Conservation (phyloP, 495 filamentous ascomycete genomes). For the Penicillium alfredii region DNA sequence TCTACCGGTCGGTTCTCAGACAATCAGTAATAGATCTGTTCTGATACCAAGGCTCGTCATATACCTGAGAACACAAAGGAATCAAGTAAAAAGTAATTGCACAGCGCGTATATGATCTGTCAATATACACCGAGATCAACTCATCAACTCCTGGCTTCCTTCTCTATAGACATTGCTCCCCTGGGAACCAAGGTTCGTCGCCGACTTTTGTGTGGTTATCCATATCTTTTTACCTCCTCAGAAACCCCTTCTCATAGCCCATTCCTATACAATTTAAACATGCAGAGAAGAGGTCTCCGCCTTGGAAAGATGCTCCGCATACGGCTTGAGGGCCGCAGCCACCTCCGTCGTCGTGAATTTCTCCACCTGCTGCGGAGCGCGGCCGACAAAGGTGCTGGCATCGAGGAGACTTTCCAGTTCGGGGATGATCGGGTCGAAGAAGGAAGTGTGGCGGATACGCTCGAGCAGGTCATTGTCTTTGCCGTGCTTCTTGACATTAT, state of each 20-base stretch:
- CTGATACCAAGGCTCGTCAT: too few relatives aligned
- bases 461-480: conserved; percentile 79
- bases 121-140: not conserved
- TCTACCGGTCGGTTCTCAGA: too few relatives aligned
- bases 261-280: conserved; percentile 42
- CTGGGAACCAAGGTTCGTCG: conserved; percentile 7
- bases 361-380: conserved; percentile 52
- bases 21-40: too few relatives aligned
- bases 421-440: conserved; percentile 75
- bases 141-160: not conserved
- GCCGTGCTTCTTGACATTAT: conserved; percentile 74
- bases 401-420: conserved; percentile 73
- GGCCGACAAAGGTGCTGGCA: conserved; percentile 60
- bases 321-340: conserved; percentile 46
- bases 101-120: too few relatives aligned
- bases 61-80: too few relatives aligned
- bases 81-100: too few relatives aligned
- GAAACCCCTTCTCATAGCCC: not conserved
- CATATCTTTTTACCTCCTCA: conserved; percentile 4
- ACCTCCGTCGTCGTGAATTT: conserved; percentile 53
- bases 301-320: conserved; percentile 34
- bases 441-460: conserved; percentile 64
- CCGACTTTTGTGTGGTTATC: conserved; percentile 4
- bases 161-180: not conserved
- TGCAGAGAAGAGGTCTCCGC: conserved; percentile 46